Evolutionary conservation across 2,329 filamentous ascomycete species (phyloP).

Genomic region (Polychaeton citri): DNA sequence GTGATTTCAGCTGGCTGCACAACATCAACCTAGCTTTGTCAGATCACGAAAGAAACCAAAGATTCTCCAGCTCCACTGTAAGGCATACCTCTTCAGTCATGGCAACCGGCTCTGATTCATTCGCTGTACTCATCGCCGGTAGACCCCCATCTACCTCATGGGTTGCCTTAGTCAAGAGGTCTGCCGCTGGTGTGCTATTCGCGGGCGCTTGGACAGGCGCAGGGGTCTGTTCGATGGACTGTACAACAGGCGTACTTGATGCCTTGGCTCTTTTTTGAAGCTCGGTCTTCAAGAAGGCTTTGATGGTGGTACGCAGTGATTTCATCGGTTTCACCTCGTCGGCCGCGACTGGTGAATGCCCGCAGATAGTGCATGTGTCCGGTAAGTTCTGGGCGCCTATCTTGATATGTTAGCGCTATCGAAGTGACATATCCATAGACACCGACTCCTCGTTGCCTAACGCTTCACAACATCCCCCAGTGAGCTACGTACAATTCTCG

Average conservation of each 20-base stretch:
- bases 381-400: constrained; percentile 25
- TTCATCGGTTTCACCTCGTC: constrained; percentile 85
- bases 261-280: constrained; percentile 68
- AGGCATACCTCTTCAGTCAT: neutral
- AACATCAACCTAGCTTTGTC: constrained; percentile 1
- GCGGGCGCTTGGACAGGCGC: neutral
- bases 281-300: constrained; percentile 78
- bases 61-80: too few species aligned
- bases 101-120: neutral
- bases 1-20: constrained; percentile 10
- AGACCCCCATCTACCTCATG: neutral
- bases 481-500: constrained; percentile 56
- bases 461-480: neutral
- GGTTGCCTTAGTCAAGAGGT: neutral
- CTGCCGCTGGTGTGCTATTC: neutral
- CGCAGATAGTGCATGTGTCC: constrained; percentile 79
- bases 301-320: constrained; percentile 78
- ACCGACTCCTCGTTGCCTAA: neutral
- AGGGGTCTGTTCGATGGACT: neutral
- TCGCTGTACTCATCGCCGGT: neutral
- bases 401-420: too few species aligned
- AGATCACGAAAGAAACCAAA: neutral
- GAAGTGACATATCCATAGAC: neutral
- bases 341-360: constrained; percentile 74
- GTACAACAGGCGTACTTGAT: neutral